Percentiles rank a stretch among this genome's conserved stretches.
phyloP scores from a whole-genome alignment of 2,329 filamentous ascomycete species.

The Byssoonygena ceratinophila region DNA sequence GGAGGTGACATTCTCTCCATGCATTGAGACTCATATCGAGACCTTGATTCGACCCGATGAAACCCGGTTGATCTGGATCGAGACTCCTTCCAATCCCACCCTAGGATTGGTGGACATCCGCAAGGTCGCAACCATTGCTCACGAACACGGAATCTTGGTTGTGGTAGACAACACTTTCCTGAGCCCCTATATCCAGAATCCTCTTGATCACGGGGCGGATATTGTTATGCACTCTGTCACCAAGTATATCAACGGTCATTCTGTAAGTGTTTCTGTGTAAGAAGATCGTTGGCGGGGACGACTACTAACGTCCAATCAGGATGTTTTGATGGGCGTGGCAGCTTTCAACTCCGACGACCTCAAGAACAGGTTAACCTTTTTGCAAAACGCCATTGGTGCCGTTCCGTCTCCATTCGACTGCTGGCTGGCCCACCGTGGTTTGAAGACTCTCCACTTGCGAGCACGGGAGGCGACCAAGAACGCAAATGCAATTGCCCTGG shows the following conservation, averaged over 20 bases:
- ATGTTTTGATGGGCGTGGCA: conserved; percentile 95
- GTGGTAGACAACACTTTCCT: conserved; percentile 99
- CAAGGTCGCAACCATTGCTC: conserved; percentile 69
- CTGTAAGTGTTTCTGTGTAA: conserved; percentile 28
- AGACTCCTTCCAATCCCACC: conserved; percentile 89
- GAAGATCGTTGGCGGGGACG: neutral
- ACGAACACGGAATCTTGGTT: conserved; percentile 78
- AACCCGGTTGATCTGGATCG: conserved; percentile 95
- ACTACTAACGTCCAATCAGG: conserved; percentile 34
- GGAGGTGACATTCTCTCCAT: conserved; percentile 83
- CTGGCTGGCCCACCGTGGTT: conserved; percentile 92
- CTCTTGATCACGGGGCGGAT: conserved; percentile 86
- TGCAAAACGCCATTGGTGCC: conserved; percentile 95
- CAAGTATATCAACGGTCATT: conserved; percentile 98
- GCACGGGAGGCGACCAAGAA: conserved; percentile 76
- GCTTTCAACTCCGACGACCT: conserved; percentile 84
- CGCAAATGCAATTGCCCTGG: conserved; percentile 63
- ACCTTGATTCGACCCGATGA: conserved; percentile 68
- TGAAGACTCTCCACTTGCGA: conserved; percentile 92
- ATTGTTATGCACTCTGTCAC: conserved; percentile 96
- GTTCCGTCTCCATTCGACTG: conserved; percentile 92
- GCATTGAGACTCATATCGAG: conserved; percentile 78
- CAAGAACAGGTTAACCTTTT: conserved; percentile 66
- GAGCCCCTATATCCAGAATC: conserved; percentile 93
- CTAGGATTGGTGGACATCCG: conserved; percentile 86